Conservation (phyloP, 2,329 filamentous ascomycete species). For the Chaetomiaceae sp. region DNA sequence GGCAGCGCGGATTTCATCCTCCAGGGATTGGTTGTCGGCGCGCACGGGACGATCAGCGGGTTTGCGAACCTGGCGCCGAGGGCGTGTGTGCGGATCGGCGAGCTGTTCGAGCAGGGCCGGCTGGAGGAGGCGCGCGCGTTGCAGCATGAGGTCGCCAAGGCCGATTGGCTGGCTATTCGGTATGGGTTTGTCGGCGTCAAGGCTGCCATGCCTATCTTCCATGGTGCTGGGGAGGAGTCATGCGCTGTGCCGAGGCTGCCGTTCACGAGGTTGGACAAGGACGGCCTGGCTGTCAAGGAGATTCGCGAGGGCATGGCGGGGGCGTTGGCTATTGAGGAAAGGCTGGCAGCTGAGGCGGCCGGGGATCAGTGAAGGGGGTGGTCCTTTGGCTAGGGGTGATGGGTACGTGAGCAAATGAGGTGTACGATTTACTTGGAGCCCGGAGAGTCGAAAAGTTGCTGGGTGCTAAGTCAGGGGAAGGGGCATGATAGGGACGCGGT, state of each 20-base stretch:
- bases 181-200: slow-evolving; percentile 46
- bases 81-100: slow-evolving; percentile 54
- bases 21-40: slow-evolving; percentile 63
- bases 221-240: slow-evolving; percentile 29
- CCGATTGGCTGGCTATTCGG: slow-evolving; percentile 42
- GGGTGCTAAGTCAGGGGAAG: too few species aligned
- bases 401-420: too few species aligned
- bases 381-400: neutral
- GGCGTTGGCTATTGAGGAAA: slow-evolving; percentile 29
- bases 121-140: slow-evolving; percentile 53
- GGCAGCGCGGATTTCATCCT: slow-evolving; percentile 70
- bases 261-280: slow-evolving; percentile 31
- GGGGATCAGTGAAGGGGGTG: neutral
- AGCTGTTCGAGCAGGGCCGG: slow-evolving; percentile 55
- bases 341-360: slow-evolving; percentile 24
- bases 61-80: slow-evolving; percentile 61
- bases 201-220: slow-evolving; percentile 37
- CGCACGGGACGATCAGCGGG: slow-evolving; percentile 65
- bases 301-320: slow-evolving; percentile 30
- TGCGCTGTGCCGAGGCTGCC: slow-evolving; percentile 35
- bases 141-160: slow-evolving; percentile 41
- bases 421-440: too few species aligned
- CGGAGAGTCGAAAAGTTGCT: too few species aligned
- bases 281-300: slow-evolving; percentile 31
- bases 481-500: too few species aligned